Evolutionary conservation across 73 alveolate genomes (phyloP).

Genomic region (Effrenium voratum): DNA sequence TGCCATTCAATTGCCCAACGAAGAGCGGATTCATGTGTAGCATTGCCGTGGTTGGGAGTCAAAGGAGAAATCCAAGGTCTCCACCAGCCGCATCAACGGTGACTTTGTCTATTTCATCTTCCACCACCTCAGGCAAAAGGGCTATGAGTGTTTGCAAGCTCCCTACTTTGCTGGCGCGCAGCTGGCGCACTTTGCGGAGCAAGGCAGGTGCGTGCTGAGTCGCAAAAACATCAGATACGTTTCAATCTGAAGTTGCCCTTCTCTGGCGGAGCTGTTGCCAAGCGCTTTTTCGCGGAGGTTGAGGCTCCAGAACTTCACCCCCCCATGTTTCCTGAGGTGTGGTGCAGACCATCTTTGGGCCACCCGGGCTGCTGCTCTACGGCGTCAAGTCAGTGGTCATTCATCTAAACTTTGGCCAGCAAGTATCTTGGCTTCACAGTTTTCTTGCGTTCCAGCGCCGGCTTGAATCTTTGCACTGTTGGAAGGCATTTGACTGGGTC

Average conservation of each 20-base stretch:
- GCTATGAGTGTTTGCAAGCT: slow-evolving; percentile 84
- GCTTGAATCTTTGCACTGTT: not conserved
- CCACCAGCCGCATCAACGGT: slow-evolving; percentile 92
- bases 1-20: too few species aligned
- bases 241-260: not conserved
- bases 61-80: too few species aligned
- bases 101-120: slow-evolving; percentile 90
- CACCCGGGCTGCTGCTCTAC: slow-evolving; percentile 48
- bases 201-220: too few species aligned
- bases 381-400: slow-evolving; percentile 74
- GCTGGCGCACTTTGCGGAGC: slow-evolving; percentile 91
- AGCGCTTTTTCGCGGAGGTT: not conserved
- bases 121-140: slow-evolving; percentile 67
- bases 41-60: too few species aligned
- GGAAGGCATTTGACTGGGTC: slow-evolving; percentile 63
- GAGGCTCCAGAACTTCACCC: not conserved
- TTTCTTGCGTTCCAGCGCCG: not conserved
- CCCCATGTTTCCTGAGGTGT: too few species aligned
- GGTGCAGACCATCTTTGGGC: slow-evolving; percentile 75
- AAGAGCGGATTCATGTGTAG: too few species aligned
- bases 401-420: slow-evolving; percentile 61
- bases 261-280: not conserved
- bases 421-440: not conserved
- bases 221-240: not conserved
- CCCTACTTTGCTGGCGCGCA: slow-evolving; percentile 93